Evolutionary conservation across 164 flowering plant genomes (phyloP).

Genomic region (Nelumbo lutea): DNA sequence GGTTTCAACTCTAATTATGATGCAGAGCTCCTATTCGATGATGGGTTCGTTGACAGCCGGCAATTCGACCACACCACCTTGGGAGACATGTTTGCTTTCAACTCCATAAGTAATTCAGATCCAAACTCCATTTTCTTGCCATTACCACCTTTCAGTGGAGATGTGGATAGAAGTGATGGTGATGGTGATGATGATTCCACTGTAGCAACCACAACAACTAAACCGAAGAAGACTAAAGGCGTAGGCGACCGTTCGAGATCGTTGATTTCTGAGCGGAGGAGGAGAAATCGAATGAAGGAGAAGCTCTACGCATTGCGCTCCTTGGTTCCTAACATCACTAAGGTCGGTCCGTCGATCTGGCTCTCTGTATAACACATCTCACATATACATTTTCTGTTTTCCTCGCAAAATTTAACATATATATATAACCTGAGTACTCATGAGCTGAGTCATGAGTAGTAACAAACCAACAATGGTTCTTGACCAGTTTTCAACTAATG

Average conservation of each 20-base stretch:
- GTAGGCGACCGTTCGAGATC: slow-evolving; percentile 53
- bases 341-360: slow-evolving; percentile 32
- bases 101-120: slow-evolving; percentile 7
- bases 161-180: slow-evolving; percentile 18
- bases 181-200: slow-evolving; percentile 20
- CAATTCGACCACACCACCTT: slow-evolving; percentile 7
- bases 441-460: not conserved
- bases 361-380: not conserved
- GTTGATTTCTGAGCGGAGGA: slow-evolving; percentile 57
- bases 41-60: slow-evolving; percentile 13
- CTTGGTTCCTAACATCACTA: slow-evolving; percentile 81
- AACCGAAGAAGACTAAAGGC: slow-evolving; percentile 10
- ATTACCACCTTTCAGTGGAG: slow-evolving; percentile 17
- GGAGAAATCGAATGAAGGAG: slow-evolving; percentile 85
- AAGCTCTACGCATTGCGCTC: slow-evolving; percentile 75
- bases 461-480: not conserved
- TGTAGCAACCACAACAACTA: slow-evolving; percentile 19
- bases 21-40: slow-evolving; percentile 15
- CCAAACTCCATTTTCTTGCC: slow-evolving; percentile 12
- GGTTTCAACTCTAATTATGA: slow-evolving; percentile 11
- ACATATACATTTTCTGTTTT: not conserved
- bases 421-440: too few species aligned
- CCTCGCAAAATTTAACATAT: too few species aligned
- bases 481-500: slow-evolving; percentile 1
- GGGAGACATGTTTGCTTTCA: slow-evolving; percentile 16